Evolutionary conservation across 345 rosid genomes (phyloP).

Genomic region (Acer yangbiense): DNA sequence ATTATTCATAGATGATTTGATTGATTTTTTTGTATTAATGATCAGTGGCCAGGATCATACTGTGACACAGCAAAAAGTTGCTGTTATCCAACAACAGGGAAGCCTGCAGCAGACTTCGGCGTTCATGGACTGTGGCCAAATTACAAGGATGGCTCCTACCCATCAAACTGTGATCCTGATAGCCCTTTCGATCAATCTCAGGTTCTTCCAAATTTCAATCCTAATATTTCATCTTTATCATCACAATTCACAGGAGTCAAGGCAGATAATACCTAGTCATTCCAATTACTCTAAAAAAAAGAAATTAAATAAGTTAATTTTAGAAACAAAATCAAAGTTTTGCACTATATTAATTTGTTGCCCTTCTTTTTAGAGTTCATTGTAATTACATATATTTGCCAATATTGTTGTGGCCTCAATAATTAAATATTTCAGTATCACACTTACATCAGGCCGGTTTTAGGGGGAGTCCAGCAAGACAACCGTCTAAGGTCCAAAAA

Average conservation of each 20-base stretch:
- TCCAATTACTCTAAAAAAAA: too few species aligned
- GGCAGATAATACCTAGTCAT: too few species aligned
- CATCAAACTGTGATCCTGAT: slow-evolving; percentile 69
- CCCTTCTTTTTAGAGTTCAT: not conserved
- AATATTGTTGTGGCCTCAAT: not conserved
- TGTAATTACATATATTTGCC: not conserved
- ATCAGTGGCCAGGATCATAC: slow-evolving; percentile 95
- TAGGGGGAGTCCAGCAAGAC: too few species aligned
- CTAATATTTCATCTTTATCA: too few species aligned
- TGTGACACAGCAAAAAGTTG: slow-evolving; percentile 72
- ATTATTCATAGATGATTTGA: not conserved
- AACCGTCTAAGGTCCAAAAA: too few species aligned
- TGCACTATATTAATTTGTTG: too few species aligned
- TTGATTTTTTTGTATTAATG: not conserved
- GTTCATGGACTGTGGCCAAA: slow-evolving; percentile 99
- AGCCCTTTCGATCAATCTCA: slow-evolving; percentile 51
- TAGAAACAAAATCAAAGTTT: too few species aligned
- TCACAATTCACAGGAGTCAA: too few species aligned
- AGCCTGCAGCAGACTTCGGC: slow-evolving; percentile 87
- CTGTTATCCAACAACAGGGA: slow-evolving; percentile 84
- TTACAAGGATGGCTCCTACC: slow-evolving; percentile 70
- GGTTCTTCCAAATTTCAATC: slow-evolving; percentile 36
- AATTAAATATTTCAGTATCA: too few species aligned
- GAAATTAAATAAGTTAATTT: too few species aligned
- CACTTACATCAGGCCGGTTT: too few species aligned